Evolutionary conservation across 345 rosid species (phyloP), one percentile per base, ranked within the genome.

Genomic region (Populus tremula): DNA sequence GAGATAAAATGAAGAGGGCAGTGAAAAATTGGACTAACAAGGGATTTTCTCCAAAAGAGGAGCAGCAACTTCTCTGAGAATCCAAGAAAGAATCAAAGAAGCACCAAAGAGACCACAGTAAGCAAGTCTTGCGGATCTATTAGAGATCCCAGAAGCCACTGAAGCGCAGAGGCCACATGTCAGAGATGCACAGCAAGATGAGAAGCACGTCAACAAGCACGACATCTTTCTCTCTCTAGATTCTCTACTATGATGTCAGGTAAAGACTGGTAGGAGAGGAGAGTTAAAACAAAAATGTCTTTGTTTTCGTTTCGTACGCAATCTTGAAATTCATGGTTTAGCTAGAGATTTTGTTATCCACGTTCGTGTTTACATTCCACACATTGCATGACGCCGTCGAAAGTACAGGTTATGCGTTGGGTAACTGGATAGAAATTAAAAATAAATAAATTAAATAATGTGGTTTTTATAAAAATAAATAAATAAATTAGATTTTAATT

Each of bases 21-120:
- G 33, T 20, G 39, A 43, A 17, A 67, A 64, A 29, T 79, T 72
- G 66, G 41, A 81, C 86, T 77, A 75, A 96, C 99, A 96, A 59
- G 99, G 84, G 70, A 87, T 69, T 82, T 90, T 88, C 85, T 96
- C 82, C 77, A 96, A 81, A 21, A 96, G 89, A 66, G 99, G 98
- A 69, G 93, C 91, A 20, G 78, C 94, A 31, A 92, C 85, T 83
- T 91, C 97, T 65, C 99, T 82, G 47, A 96, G 92, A 68, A 96
- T 79, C 99, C 99, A 96, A 47, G 99, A 91, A 76, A 93, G 87
- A 79, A 93, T 78, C 7, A 96, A 84, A 27, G 99, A 93, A 29
- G 88, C 86, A 27, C 97, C 99, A 69, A 96, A 93, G 84, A 96
- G 97, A 71, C 94, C 99, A 75, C 97, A 93, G 79, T 93, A 96